These are phyloP conservation scores for Plasmopara halstedii DNA, from an alignment of 352 stramenopile species.

Conservation along the genomic window DNA sequence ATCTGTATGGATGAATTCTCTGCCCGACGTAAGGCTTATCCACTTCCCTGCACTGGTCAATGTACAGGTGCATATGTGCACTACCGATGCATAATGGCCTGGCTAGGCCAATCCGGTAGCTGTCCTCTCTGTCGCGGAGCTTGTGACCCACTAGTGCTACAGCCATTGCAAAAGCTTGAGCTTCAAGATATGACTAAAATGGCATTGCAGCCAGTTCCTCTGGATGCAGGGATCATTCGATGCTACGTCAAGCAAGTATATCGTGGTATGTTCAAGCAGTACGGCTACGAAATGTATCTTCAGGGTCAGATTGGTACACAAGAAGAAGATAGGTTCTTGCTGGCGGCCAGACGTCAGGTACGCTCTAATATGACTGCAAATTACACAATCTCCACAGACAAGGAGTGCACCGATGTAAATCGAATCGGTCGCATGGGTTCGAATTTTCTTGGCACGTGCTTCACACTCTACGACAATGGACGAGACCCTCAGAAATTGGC, in stretches of 20 bases:
- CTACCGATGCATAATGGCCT: slow-evolving; percentile 86
- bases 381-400: slow-evolving; percentile 81
- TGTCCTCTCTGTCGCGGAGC: slow-evolving; percentile 75
- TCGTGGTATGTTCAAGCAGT: slow-evolving; percentile 82
- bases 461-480: slow-evolving; percentile 85
- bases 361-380: slow-evolving; percentile 86
- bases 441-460: slow-evolving; percentile 82
- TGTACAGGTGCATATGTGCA: slow-evolving; percentile 78
- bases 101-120: slow-evolving; percentile 75
- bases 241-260: slow-evolving; percentile 87
- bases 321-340: slow-evolving; percentile 73
- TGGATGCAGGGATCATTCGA: slow-evolving; percentile 80
- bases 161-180: slow-evolving; percentile 79
- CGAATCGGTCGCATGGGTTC: slow-evolving; percentile 85
- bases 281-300: slow-evolving; percentile 77
- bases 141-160: slow-evolving; percentile 73
- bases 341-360: slow-evolving; percentile 70
- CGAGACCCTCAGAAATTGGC: slow-evolving; percentile 81
- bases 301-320: slow-evolving; percentile 79
- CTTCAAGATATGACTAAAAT: slow-evolving; percentile 73
- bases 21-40: slow-evolving; percentile 71
- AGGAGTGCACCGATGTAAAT: slow-evolving; percentile 57
- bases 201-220: slow-evolving; percentile 63
- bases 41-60: slow-evolving; percentile 68
- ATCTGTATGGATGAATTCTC: slow-evolving; percentile 90